These are phyloP conservation scores for Hymenoscyphus scutula DNA, from an alignment of 2,329 filamentous ascomycete genomes.

Conservation along the genomic window DNA sequence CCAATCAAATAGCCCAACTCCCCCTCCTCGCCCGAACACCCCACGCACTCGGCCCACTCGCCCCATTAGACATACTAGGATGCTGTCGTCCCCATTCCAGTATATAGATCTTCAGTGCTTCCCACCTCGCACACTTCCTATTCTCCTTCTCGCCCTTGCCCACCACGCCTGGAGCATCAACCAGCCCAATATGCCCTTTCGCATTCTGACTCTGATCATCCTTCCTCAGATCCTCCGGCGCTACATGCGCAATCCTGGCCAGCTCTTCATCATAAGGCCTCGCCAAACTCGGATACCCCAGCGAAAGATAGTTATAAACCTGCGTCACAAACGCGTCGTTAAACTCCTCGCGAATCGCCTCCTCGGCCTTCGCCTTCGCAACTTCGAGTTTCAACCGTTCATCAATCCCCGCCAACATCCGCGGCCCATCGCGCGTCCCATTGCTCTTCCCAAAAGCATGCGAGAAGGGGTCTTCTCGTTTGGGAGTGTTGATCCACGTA, in stretches of 20 bases:
- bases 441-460: conserved; percentile 23
- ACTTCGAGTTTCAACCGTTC: conserved; percentile 32
- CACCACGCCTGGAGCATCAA: conserved; percentile 42
- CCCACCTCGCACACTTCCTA: conserved; percentile 68
- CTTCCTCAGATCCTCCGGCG: conserved; percentile 64
- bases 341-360: conserved; percentile 61
- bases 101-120: conserved; percentile 78
- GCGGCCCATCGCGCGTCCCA: conserved; percentile 23
- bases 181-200: conserved; percentile 70
- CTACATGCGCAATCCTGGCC: conserved; percentile 72
- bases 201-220: conserved; percentile 66
- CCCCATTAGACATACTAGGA: conserved; percentile 62
- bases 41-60: conserved; percentile 59
- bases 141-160: conserved; percentile 41
- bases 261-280: conserved; percentile 82
- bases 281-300: conserved; percentile 86
- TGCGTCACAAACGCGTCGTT: conserved; percentile 85
- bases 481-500: conserved; percentile 39
- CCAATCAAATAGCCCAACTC: conserved; percentile 66
- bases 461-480: conserved; percentile 38
- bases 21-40: conserved; percentile 65
- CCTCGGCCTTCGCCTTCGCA: conserved; percentile 28
- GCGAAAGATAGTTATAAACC: conserved; percentile 93
- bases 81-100: conserved; percentile 88
- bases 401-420: conserved; percentile 35